These are phyloP conservation scores for Shiraia sp. DNA, from an alignment of 2,329 filamentous ascomycete genomes.

Conservation along the genomic window DNA sequence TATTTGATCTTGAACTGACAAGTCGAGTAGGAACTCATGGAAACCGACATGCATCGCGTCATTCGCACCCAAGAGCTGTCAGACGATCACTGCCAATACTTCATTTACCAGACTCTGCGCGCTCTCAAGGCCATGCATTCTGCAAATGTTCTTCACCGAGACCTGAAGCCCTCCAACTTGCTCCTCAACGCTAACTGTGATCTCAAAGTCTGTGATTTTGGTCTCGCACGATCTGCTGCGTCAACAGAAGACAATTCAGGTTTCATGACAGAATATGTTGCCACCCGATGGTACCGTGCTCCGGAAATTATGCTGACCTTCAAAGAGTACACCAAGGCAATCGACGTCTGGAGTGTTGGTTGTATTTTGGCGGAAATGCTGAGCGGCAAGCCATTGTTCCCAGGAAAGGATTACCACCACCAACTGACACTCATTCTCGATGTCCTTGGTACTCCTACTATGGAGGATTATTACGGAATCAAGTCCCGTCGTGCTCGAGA, in stretches of 20 bases:
- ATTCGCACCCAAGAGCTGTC: conserved; percentile 98
- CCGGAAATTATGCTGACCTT: conserved; percentile 99
- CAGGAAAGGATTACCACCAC: conserved; percentile 98
- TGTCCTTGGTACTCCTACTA: conserved; percentile 95
- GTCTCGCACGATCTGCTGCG: conserved; percentile 90
- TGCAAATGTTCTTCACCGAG: conserved; percentile 94
- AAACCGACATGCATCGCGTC: conserved; percentile 99
- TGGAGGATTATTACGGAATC: conserved; percentile 99
- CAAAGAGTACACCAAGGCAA: conserved; percentile 99
- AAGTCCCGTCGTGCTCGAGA: conserved; percentile 96
- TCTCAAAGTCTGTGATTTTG: conserved; percentile 98
- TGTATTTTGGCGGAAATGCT: conserved; percentile 99
- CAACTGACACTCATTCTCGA: conserved; percentile 96
- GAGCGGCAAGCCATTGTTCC: conserved; percentile 96
- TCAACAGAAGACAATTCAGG: conserved; percentile 99
- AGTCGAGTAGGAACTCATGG: conserved; percentile 84
- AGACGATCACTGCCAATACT: conserved; percentile 99
- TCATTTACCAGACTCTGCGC: conserved; percentile 98
- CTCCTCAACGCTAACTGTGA: conserved; percentile 98
- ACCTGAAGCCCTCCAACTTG: conserved; percentile 96
- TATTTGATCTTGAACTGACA: conserved; percentile 11
- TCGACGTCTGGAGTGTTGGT: conserved; percentile 98
- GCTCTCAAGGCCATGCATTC: conserved; percentile 99
- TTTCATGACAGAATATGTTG: conserved; percentile 99
- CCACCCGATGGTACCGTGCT: conserved; percentile 97